A percentile compares a stretch with the other conserved stretches of the same genome.
Conservation (phyloP, 352 stramenopile species). For the Globisporangium acanthophoron region DNA sequence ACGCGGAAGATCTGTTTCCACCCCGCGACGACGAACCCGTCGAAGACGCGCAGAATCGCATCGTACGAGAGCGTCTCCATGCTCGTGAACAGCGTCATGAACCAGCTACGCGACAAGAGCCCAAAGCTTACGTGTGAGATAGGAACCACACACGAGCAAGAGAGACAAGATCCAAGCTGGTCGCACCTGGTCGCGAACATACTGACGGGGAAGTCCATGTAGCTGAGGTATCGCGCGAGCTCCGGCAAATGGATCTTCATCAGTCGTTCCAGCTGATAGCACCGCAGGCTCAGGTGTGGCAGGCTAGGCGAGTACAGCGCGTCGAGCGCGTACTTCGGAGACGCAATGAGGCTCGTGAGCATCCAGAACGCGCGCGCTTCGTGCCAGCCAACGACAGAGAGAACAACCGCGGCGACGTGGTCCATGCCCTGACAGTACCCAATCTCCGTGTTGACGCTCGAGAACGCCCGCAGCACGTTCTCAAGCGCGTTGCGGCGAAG, state of each 20-base stretch:
- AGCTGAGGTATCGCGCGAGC: constrained; percentile 36
- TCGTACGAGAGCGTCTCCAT: constrained; percentile 67
- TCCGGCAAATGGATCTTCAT: constrained; percentile 33
- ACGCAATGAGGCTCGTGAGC: constrained; percentile 46
- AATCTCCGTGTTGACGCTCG: constrained; percentile 61
- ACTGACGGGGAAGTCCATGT: constrained; percentile 65
- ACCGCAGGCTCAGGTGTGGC: constrained; percentile 55
- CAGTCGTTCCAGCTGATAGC: constrained; percentile 60
- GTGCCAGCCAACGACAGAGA: constrained; percentile 63
- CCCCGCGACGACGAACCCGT: constrained; percentile 60
- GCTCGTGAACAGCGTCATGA: constrained; percentile 78
- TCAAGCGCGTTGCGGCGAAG: constrained; percentile 31
- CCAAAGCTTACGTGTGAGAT: background rate
- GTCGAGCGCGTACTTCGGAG: constrained; percentile 53
- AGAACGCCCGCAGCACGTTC: constrained; percentile 58
- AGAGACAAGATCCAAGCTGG: background rate
- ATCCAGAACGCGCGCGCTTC: constrained; percentile 69
- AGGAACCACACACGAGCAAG: background rate
- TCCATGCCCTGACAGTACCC: constrained; percentile 80
- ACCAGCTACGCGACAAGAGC: constrained; percentile 36
- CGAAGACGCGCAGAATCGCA: constrained; percentile 49
- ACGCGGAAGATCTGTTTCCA: constrained; percentile 74
- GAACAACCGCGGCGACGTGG: constrained; percentile 50
- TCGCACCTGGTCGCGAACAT: constrained; percentile 59
- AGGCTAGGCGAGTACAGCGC: constrained; percentile 53